Evolutionary conservation across 768 basidiomycete genomes (phyloP).

Genomic region (Leccinum sublutescens): DNA sequence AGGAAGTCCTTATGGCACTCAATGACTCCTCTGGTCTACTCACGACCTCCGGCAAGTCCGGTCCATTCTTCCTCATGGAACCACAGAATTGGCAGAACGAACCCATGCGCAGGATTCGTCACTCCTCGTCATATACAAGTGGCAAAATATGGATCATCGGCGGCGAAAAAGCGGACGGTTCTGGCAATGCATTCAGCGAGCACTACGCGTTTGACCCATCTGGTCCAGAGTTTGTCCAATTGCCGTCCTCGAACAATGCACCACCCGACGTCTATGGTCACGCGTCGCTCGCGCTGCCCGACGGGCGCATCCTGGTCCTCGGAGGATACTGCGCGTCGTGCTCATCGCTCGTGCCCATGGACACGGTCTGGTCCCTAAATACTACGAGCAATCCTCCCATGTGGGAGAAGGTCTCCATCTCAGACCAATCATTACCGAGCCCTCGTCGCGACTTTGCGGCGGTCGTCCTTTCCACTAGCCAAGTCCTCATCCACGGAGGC

Average conservation of each 20-base stretch:
- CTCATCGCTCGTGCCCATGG: conserved; percentile 50
- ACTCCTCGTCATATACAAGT: conserved; percentile 53
- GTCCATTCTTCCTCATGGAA: conserved; percentile 49
- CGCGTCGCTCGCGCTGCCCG: conserved; percentile 60
- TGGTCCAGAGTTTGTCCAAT: conserved; percentile 47
- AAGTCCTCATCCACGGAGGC: conserved; percentile 78
- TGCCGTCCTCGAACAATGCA: conserved; percentile 49
- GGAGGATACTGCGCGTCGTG: conserved; percentile 64
- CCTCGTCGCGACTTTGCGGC: conserved; percentile 67
- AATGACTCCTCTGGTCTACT: conserved; percentile 67
- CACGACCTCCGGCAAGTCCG: conserved; percentile 36
- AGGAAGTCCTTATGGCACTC: conserved; percentile 45
- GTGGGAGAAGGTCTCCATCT: conserved; percentile 51
- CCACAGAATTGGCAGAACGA: conserved; percentile 56
- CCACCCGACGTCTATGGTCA: conserved; percentile 77
- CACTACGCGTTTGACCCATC: conserved; percentile 61
- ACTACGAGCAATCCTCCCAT: conserved; percentile 42
- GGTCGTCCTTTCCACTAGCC: conserved; percentile 47
- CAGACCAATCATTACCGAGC: conserved; percentile 44
- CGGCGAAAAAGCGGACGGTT: conserved; percentile 81
- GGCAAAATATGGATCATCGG: conserved; percentile 72
- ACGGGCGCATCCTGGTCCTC: conserved; percentile 69
- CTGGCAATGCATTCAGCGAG: conserved; percentile 57
- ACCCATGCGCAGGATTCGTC: conserved; percentile 76
- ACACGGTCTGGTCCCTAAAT: conserved; percentile 62